Conservation (phyloP, 768 basidiomycete genomes). For the Tulasnella sp. region DNA sequence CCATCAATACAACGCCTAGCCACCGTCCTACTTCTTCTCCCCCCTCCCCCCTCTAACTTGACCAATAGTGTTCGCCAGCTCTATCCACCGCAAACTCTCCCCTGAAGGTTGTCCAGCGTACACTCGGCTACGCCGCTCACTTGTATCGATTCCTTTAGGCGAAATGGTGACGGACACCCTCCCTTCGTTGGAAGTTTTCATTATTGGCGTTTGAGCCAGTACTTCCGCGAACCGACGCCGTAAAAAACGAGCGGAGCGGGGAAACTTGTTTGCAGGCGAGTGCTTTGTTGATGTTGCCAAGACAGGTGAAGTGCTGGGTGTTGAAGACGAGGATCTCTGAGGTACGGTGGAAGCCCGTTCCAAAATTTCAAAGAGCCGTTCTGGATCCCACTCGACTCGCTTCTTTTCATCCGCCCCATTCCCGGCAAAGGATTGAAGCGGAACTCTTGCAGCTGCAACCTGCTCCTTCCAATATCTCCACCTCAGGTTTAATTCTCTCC, state of each 20-base stretch:
- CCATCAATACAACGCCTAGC: neutral
- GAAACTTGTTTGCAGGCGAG: neutral
- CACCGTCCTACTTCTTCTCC: neutral
- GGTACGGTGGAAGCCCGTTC: neutral
- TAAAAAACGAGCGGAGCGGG: neutral
- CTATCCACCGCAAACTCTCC: neutral
- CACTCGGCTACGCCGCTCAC: neutral
- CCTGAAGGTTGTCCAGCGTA: neutral
- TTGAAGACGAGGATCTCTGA: neutral
- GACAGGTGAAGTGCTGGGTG: neutral
- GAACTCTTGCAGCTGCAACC: conserved; percentile 46
- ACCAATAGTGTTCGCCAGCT: neutral
- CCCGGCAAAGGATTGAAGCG: conserved; percentile 64
- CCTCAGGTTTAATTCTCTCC: conserved; percentile 72
- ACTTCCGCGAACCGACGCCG: neutral
- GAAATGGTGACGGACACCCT: neutral
- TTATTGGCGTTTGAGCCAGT: neutral
- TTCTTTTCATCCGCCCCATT: conserved; percentile 46
- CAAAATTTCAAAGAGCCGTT: neutral
- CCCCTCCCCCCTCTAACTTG: neutral
- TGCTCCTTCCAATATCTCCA: conserved; percentile 65
- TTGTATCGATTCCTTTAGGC: neutral
- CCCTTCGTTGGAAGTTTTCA: neutral
- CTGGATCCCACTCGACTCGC: neutral
- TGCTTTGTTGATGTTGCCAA: neutral